Evolutionary conservation across 2,329 filamentous ascomycete genomes (phyloP).

Genomic region (Coleophoma eucalyptorum): DNA sequence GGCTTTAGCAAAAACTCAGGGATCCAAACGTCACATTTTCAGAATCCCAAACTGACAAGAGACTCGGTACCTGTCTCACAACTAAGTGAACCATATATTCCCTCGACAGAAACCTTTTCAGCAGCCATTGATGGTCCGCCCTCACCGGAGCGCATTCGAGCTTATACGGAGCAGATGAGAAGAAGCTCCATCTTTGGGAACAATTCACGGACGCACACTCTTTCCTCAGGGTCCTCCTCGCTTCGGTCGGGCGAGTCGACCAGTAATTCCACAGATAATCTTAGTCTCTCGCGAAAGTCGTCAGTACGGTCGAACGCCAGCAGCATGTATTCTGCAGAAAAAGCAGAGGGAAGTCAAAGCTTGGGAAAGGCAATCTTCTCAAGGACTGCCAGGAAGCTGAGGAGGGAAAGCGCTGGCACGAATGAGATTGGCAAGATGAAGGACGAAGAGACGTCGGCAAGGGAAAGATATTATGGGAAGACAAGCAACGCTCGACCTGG

Average conservation of each 20-base stretch:
- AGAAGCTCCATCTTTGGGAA: slow-evolving; percentile 44
- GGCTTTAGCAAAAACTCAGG: slow-evolving; percentile 11
- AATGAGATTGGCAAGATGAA: slow-evolving; percentile 4
- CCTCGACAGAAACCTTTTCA: slow-evolving; percentile 42
- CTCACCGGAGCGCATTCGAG: slow-evolving; percentile 55
- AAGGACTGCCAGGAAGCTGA: slow-evolving; percentile 43
- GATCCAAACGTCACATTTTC: slow-evolving; percentile 8
- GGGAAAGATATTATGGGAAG: slow-evolving; percentile 17
- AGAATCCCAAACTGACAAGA: slow-evolving; percentile 9
- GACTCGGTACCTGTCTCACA: background rate
- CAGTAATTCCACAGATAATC: slow-evolving; percentile 17
- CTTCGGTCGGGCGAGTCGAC: slow-evolving; percentile 38
- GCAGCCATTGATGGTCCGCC: slow-evolving; percentile 58
- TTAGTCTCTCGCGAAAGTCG: slow-evolving; percentile 48
- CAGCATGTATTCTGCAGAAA: slow-evolving; percentile 45
- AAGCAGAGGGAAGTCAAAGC: slow-evolving; percentile 55
- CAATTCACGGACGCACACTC: slow-evolving; percentile 39
- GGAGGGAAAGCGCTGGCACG: slow-evolving; percentile 36
- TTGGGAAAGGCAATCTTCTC: slow-evolving; percentile 58
- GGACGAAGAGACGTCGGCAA: slow-evolving; percentile 13
- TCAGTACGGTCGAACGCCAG: slow-evolving; percentile 52
- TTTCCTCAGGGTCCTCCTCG: slow-evolving; percentile 54
- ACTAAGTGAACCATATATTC: background rate
- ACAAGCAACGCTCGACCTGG: slow-evolving; percentile 2
- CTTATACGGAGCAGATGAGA: slow-evolving; percentile 56